Base-by-base conservation (phyloP, 768 basidiomycete genomes). In the Leccinum pellstonianum region DNA sequence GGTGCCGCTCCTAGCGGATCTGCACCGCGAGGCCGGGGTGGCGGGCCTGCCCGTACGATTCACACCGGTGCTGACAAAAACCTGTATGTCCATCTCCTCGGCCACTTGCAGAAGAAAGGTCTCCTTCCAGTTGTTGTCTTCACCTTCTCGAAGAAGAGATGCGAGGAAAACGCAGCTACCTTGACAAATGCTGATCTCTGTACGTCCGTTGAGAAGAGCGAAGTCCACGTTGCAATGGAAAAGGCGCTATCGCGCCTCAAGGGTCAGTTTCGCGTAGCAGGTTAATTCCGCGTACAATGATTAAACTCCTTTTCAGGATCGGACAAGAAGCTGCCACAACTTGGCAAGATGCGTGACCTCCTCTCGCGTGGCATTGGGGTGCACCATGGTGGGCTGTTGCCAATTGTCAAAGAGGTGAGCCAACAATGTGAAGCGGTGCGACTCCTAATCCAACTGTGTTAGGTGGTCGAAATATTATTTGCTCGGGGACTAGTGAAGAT, bases 381-480 rank as follows among this genome's bases (percentile, higher is more conserved):
- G 2, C 97, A 99, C 73, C 97, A 99, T 66, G 97, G 97, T 48
- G 97, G 97, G 3, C 80, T 99, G 15, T 76, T 99, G 9, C 97
- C 97, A 5, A 89, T 99, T 35, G 93, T 99, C 56, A 99, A 99
- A 80, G 97, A 96, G 80, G 95, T 93, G 52, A 31, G 79, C 63
- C 11, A 17, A 51, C n/a, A 48, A 48, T 17, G 2, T 29, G 23
- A 47, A 15, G 9, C 21, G 27, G 56, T 29, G 48, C 50, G 27
- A 2, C n/a, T 41, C 38, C 52, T 61, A 10, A 66, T 58, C 19
- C 12, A 54, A 62, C 67, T 60, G 3, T 27, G 17, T 54, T 60
- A 97, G 91, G 86, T 98, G 21, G 95, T 98, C 8, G 97, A 99
- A 73, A 90, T 98, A 46, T 80, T 99, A 17, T 99, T 99, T 72